Percentiles rank a stretch among this genome's conserved stretches.
phyloP scores from a whole-genome alignment of 345 rosid species.

The Mallotus nudiflorus region DNA sequence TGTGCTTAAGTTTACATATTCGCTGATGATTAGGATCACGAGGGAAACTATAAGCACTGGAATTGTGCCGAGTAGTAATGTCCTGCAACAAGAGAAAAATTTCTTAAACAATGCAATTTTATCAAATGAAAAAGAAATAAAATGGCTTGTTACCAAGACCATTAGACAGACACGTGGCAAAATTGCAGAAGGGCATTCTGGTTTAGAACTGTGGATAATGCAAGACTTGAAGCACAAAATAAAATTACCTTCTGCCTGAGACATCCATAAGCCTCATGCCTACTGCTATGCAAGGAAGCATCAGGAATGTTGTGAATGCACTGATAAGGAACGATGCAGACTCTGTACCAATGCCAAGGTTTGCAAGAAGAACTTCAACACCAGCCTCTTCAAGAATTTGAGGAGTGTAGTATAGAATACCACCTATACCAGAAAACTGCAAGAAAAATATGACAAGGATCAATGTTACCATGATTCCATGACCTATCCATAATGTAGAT shows the following conservation, averaged over 20 bases:
- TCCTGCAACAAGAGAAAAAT: conserved; percentile 48
- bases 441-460: conserved; percentile 9
- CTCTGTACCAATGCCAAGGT: conserved; percentile 64
- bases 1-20: conserved; percentile 49
- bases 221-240: neutral
- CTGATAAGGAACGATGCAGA: conserved; percentile 97
- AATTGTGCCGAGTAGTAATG: conserved; percentile 72
- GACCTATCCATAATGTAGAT: neutral
- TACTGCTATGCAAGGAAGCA: conserved; percentile 90
- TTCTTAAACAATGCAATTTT: neutral
- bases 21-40: conserved; percentile 57
- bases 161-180: neutral
- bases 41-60: conserved; percentile 79
- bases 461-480: neutral
- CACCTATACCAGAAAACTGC: conserved; percentile 95
- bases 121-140: neutral
- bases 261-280: conserved; percentile 97
- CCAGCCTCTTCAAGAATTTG: conserved; percentile 96
- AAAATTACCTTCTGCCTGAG: conserved; percentile 79
- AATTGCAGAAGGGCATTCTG: neutral
- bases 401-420: conserved; percentile 96
- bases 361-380: conserved; percentile 76
- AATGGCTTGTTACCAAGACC: neutral
- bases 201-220: neutral
- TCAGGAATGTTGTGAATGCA: conserved; percentile 74